Conservation (phyloP, 1,139 yeast genomes). For the Hemisphaericaspora xylanilytica region DNA sequence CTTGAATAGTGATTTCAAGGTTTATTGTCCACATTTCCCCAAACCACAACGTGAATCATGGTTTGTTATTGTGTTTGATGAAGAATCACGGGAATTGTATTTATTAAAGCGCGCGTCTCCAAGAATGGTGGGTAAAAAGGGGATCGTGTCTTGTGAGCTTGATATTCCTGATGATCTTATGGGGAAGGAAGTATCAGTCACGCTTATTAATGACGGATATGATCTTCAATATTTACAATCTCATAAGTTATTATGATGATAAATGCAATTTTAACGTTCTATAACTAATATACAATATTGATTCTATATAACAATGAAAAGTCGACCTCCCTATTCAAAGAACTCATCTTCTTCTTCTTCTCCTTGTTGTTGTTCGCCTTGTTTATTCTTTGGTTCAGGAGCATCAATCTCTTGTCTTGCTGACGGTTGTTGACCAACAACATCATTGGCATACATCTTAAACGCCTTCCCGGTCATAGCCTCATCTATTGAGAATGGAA, state of each 20-base stretch:
- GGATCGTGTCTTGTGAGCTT: constrained; percentile 43
- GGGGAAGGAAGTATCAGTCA: constrained; percentile 45
- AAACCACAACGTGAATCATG: constrained; percentile 92
- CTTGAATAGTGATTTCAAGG: constrained; percentile 56
- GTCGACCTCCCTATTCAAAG: constrained; percentile 30
- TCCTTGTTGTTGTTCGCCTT: no score
- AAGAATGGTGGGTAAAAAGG: constrained; percentile 39
- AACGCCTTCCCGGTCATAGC: constrained; percentile 49
- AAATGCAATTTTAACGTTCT: constrained; percentile 1
- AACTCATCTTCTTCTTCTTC: constrained; percentile 40
- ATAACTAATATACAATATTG: constrained; percentile 5
- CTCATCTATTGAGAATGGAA: constrained; percentile 61
- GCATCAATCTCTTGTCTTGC: constrained; percentile 39
- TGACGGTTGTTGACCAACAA: constrained; percentile 6
- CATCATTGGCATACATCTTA: constrained; percentile 19
- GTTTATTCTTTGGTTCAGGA: constrained; percentile 28
- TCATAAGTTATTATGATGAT: constrained; percentile 6
- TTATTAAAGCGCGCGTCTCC: constrained; percentile 72
- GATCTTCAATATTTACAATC: constrained; percentile 40
- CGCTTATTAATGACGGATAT: constrained; percentile 66
- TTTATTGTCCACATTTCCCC: constrained; percentile 80
- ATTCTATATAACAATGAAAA: constrained; percentile 2
- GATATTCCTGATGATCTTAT: constrained; percentile 49
- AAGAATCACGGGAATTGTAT: constrained; percentile 45
- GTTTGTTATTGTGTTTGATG: constrained; percentile 69